Conservation (phyloP, 2,329 filamentous ascomycete genomes). For the Tolypocladium sp. region DNA sequence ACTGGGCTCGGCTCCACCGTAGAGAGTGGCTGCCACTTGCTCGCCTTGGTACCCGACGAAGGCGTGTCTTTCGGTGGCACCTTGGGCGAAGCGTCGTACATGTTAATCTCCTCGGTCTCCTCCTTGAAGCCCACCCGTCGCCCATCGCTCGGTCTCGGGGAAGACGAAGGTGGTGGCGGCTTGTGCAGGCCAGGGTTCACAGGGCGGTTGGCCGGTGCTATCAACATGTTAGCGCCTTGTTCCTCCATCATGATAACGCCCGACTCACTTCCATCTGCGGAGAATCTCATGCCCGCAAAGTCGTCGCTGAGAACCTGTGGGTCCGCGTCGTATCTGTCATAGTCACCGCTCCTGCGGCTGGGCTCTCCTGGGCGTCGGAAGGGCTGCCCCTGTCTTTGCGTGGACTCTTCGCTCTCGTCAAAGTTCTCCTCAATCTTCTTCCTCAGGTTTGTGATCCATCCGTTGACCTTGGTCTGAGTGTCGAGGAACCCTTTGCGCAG, state of each 20-base stretch:
- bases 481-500: conserved; percentile 90
- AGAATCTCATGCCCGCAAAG: conserved; percentile 63
- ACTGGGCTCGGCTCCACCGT: conserved; percentile 74
- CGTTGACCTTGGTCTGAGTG: conserved; percentile 86
- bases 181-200: conserved; percentile 77
- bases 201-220: conserved; percentile 43
- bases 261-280: conserved; percentile 51
- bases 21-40: conserved; percentile 96
- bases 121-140: conserved; percentile 51
- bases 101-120: conserved; percentile 67
- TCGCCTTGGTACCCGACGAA: conserved; percentile 53
- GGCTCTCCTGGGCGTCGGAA: conserved; percentile 49
- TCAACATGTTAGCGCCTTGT: conserved; percentile 7
- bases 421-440: conserved; percentile 91
- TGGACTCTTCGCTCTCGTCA: conserved; percentile 51
- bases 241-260: background rate
- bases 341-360: conserved; percentile 70
- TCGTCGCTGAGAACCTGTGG: conserved; percentile 85
- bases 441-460: conserved; percentile 83
- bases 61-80: conserved; percentile 41
- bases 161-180: conserved; percentile 44
- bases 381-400: conserved; percentile 19
- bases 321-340: conserved; percentile 89
- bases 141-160: conserved; percentile 38
- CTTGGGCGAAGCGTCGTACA: conserved; percentile 59